Evolutionary conservation across 2,329 filamentous ascomycete genomes (phyloP).

Genomic region (Trichophyton equinum): DNA sequence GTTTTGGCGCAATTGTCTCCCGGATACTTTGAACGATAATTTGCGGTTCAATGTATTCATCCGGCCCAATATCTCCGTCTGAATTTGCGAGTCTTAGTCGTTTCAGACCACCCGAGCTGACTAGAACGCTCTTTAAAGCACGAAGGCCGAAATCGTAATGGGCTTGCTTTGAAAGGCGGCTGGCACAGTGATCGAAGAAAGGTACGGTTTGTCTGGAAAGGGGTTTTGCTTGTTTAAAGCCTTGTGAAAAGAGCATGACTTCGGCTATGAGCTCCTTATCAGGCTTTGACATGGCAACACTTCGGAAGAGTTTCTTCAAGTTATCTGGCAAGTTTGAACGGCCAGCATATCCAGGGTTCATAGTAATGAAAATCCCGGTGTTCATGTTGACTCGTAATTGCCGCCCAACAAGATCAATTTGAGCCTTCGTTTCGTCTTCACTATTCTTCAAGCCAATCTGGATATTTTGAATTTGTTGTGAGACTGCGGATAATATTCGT

Average conservation of each 20-base stretch:
- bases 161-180: slow-evolving; percentile 78
- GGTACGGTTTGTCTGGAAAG: slow-evolving; percentile 93
- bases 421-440: slow-evolving; percentile 64
- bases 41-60: slow-evolving; percentile 76
- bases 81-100: slow-evolving; percentile 57
- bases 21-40: slow-evolving; percentile 98
- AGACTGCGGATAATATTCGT: slow-evolving; percentile 92
- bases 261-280: slow-evolving; percentile 99
- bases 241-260: slow-evolving; percentile 99
- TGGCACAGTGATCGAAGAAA: slow-evolving; percentile 88
- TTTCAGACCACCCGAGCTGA: slow-evolving; percentile 94
- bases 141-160: slow-evolving; percentile 98
- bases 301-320: slow-evolving; percentile 98
- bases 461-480: slow-evolving; percentile 98
- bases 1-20: slow-evolving; percentile 94
- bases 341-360: slow-evolving; percentile 98
- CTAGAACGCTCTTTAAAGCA: slow-evolving; percentile 94
- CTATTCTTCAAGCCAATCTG: slow-evolving; percentile 86
- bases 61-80: slow-evolving; percentile 47
- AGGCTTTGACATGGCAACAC: slow-evolving; percentile 98
- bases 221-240: slow-evolving; percentile 90
- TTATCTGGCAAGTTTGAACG: slow-evolving; percentile 98
- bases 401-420: slow-evolving; percentile 89
- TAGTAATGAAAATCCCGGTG: slow-evolving; percentile 98
- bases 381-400: slow-evolving; percentile 81